A percentile compares a stretch with the other conserved stretches of the same genome.
phyloP scores from a whole-genome alignment of 345 rosid species.

The Balakata baccata region DNA sequence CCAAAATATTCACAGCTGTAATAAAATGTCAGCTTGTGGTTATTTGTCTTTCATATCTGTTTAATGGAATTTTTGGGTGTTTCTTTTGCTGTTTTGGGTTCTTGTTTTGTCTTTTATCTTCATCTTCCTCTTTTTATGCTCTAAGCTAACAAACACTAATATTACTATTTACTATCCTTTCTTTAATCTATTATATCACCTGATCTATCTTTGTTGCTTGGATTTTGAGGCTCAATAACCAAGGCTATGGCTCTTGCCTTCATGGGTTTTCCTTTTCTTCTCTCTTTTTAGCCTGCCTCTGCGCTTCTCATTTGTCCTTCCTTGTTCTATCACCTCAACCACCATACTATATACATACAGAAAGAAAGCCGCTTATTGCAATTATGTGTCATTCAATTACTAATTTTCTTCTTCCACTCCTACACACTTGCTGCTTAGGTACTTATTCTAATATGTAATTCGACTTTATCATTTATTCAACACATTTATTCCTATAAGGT shows the following conservation, averaged over 20 bases:
- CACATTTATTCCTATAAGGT: conserved; percentile 7
- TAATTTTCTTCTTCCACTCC: conserved; percentile 4
- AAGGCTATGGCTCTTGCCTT: conserved; percentile 12
- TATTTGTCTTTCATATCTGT: conserved; percentile 8
- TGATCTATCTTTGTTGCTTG: conserved; percentile 12
- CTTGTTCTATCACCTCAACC: conserved; percentile 43
- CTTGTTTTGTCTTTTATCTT: conserved; percentile 17
- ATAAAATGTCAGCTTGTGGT: conserved; percentile 26
- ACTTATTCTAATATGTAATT: conserved; percentile 1
- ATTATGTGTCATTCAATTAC: conserved; percentile 33
- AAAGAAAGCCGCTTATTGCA: background rate
- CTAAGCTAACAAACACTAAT: background rate
- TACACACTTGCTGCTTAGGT: too few species aligned
- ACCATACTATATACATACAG: conserved; percentile 9
- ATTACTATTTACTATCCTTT: conserved; percentile 12
- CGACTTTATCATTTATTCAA: background rate
- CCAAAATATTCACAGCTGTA: conserved; percentile 27
- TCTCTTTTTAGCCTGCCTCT: background rate
- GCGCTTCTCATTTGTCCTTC: conserved; percentile 37
- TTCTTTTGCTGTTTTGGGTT: conserved; percentile 25
- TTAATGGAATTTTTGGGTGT: conserved; percentile 15
- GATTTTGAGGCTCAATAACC: conserved; percentile 29
- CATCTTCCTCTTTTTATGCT: background rate
- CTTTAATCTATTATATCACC: conserved; percentile 13
- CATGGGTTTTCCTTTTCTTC: background rate